Base-by-base conservation (phyloP, 2,329 filamentous ascomycete genomes). In the Claviceps maximensis region DNA sequence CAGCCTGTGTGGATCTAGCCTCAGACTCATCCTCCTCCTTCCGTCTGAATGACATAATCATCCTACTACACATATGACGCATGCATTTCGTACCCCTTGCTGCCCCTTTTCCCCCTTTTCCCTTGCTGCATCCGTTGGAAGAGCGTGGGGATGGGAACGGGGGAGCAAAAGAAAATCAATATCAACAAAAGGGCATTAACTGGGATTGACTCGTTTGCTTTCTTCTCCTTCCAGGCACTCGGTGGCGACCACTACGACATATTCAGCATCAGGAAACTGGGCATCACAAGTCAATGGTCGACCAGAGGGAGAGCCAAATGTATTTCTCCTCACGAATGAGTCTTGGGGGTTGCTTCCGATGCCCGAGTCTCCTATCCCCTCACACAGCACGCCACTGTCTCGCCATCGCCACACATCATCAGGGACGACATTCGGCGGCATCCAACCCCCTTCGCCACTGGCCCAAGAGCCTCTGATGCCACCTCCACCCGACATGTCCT, bases 1-100 rank as follows among this genome's bases (percentile, higher is more conserved):
- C 76, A 79, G 71, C 70, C 77, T 67, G 72, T 80, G 71, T 80
- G 77, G 77, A 79, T 75, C 69, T 80, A 77, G 70, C 68, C 66
- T 63, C 21, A 76, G 70, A 68, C n/a, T 45, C 63, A 59, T 62
- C 46, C 62, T 58, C 51, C 61, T 68, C 38, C 47, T 29, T 8
- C 27, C 27, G 4, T 29, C 66, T 69, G 69, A 66, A 67, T 62
- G 63, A 69, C 67, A n/a, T n/a, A 67, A 50, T 19, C 50, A 38
- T 51, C 52, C 25, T 42, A 60, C 63, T 64, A n/a, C 64, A 65
- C 59, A 29, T 29, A 4, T 8, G 27, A 8, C 8, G 8, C 27
- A 29, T 29, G 4, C 27, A 29, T 29, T 29, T 29, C 27, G 27
- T 29, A 4, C 8, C 4, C 27, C 27, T n/a, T n/a, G n/a, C n/a